Evolutionary conservation across 805 yeast genomes (phyloP).

Genomic region (Barnettozyma californica): DNA sequence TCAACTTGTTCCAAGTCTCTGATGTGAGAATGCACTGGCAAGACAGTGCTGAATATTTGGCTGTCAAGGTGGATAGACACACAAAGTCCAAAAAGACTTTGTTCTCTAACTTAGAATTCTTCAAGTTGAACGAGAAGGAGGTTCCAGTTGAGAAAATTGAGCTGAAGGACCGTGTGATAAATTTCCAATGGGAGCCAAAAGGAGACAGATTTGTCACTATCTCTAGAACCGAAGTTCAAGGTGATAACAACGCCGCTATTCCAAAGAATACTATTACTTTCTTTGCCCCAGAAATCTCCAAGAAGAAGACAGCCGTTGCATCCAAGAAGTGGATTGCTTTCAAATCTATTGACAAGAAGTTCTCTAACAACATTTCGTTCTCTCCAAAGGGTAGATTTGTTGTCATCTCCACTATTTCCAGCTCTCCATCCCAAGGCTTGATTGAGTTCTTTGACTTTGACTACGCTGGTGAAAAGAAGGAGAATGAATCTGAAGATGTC

Average conservation of each 20-base stretch:
- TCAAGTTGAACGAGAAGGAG: slow-evolving; percentile 80
- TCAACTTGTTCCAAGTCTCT: slow-evolving; percentile 90
- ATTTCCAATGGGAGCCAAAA: slow-evolving; percentile 94
- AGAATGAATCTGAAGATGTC: slow-evolving; percentile 35
- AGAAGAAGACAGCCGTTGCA: slow-evolving; percentile 39
- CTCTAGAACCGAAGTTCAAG: slow-evolving; percentile 48
- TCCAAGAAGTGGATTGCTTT: slow-evolving; percentile 53
- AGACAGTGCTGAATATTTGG: slow-evolving; percentile 71
- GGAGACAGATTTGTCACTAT: slow-evolving; percentile 83
- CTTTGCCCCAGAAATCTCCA: slow-evolving; percentile 69
- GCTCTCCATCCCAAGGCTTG: slow-evolving; percentile 48
- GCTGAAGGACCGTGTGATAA: slow-evolving; percentile 79
- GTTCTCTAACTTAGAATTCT: slow-evolving; percentile 88
- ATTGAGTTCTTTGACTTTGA: slow-evolving; percentile 84
- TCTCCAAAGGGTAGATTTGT: slow-evolving; percentile 92
- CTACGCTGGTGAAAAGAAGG: slow-evolving; percentile 64
- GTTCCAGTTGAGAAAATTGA: slow-evolving; percentile 94
- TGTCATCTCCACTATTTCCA: slow-evolving; percentile 40
- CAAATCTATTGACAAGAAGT: slow-evolving; percentile 54
- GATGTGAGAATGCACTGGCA: slow-evolving; percentile 95
- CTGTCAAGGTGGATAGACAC: slow-evolving; percentile 95
- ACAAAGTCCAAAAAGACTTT: slow-evolving; percentile 90
- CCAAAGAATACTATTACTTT: slow-evolving; percentile 65
- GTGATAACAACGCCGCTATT: slow-evolving; percentile 52
- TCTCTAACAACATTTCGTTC: slow-evolving; percentile 73